Percentiles rank a stretch among this genome's conserved stretches.
These are phyloP conservation scores for Tothia fuscella DNA, from an alignment of 2,329 filamentous ascomycete genomes.

Conservation along the genomic window DNA sequence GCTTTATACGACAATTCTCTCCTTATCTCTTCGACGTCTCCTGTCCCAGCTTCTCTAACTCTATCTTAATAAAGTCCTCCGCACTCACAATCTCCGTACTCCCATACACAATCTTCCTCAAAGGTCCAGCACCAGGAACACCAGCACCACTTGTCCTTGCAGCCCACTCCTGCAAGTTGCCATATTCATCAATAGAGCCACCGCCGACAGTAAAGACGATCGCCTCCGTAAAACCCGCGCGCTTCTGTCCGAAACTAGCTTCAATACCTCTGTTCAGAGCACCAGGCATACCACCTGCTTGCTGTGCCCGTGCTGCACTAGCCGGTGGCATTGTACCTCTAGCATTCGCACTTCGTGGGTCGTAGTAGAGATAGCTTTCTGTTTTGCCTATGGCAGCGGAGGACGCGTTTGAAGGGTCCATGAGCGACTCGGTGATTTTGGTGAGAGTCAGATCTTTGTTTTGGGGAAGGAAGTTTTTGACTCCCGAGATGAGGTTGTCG, in stretches of 20 bases:
- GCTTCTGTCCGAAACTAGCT: constrained; percentile 79
- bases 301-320: constrained; percentile 12
- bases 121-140: constrained; percentile 41
- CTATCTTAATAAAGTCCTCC: constrained; percentile 46
- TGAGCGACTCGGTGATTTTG: constrained; percentile 95
- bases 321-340: constrained; percentile 82
- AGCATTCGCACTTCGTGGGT: constrained; percentile 85
- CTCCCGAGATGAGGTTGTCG: constrained; percentile 84
- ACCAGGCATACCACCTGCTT: too few species aligned
- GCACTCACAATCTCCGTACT: constrained; percentile 66
- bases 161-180: constrained; percentile 94
- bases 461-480: constrained; percentile 95
- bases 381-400: constrained; percentile 92
- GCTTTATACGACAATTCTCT: too few species aligned
- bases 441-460: constrained; percentile 94
- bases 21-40: too few species aligned
- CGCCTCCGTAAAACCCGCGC: constrained; percentile 81
- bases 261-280: constrained; percentile 47
- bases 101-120: constrained; percentile 82
- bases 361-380: constrained; percentile 94
- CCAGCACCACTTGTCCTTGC: constrained; percentile 54
- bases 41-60: constrained; percentile 43
- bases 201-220: constrained; percentile 89
- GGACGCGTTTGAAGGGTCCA: constrained; percentile 85
- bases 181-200: constrained; percentile 97